A percentile compares a stretch with the other conserved stretches of the same genome.
phyloP scores from a whole-genome alignment of 2,329 filamentous ascomycete genomes.

The Ophiostoma novo-ulmi region DNA sequence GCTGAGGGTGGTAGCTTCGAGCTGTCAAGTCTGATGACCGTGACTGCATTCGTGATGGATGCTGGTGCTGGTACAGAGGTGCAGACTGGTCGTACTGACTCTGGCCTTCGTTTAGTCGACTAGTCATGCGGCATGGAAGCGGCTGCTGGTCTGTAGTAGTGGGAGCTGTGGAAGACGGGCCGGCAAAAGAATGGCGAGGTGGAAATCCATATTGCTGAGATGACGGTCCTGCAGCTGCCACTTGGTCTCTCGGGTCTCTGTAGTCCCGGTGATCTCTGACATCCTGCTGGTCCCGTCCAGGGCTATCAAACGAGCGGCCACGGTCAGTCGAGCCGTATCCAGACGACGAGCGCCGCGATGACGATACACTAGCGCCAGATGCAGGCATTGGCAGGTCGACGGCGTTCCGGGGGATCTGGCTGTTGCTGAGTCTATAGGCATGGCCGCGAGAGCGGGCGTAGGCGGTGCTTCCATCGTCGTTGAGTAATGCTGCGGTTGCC shows the following conservation, averaged over 20 bases:
- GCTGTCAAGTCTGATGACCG: constrained; percentile 8
- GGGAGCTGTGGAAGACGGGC: background rate
- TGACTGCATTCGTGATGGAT: constrained; percentile 19
- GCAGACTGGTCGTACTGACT: background rate
- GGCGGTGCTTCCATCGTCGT: background rate
- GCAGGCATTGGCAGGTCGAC: background rate
- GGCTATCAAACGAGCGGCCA: background rate
- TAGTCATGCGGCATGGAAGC: background rate
- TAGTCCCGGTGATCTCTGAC: background rate
- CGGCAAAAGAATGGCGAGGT: background rate
- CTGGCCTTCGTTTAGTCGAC: background rate
- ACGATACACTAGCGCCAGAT: background rate
- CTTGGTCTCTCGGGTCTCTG: background rate
- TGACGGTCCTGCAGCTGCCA: background rate
- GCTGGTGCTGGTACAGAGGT: background rate
- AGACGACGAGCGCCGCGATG: constrained; percentile 8
- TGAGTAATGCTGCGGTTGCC: background rate
- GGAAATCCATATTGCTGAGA: background rate
- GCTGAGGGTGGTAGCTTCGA: background rate
- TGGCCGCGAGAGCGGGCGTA: background rate
- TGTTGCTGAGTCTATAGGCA: background rate
- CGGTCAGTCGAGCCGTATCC: background rate
- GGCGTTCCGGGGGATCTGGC: background rate
- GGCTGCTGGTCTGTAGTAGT: background rate
- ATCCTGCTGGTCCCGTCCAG: background rate